Evolutionary conservation across 2,329 filamentous ascomycete genomes (phyloP).

Genomic region (Cryoendolithus antarcticus): DNA sequence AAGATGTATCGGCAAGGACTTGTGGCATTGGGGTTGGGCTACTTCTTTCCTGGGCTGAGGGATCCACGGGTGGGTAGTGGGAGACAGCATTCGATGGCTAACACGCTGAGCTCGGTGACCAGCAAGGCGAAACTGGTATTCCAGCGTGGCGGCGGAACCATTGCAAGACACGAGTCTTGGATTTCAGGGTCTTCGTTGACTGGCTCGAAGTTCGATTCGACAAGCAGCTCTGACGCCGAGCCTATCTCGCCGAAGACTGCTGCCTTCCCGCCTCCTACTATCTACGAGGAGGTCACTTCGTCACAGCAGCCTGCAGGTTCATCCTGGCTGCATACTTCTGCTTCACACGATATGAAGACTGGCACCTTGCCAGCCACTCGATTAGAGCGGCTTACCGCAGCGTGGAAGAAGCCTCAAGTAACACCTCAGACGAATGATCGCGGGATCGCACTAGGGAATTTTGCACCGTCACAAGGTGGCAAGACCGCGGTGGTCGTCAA

Average conservation of each 20-base stretch:
- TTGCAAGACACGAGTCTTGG: neutral
- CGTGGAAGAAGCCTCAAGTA: conserved; percentile 3
- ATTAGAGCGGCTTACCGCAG: too few relatives aligned
- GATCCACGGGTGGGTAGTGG: neutral
- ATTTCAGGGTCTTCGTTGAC: conserved; percentile 4
- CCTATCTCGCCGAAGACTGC: conserved; percentile 11
- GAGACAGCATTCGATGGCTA: conserved; percentile 1
- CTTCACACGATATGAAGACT: neutral
- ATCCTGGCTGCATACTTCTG: neutral
- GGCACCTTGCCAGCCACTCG: too few relatives aligned
- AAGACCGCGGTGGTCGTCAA: conserved; percentile 13
- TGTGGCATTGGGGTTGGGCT: conserved; percentile 28
- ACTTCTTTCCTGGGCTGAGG: neutral
- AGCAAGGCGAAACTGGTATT: conserved; percentile 18
- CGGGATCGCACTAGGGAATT: conserved; percentile 2
- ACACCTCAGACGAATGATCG: neutral
- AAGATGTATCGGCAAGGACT: conserved; percentile 40
- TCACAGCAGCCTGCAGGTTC: neutral
- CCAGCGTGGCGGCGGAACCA: conserved; percentile 1
- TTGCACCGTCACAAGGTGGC: conserved; percentile 5
- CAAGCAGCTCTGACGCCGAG: conserved; percentile 5
- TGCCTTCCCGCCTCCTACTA: conserved; percentile 1
- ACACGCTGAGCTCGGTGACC: conserved; percentile 13
- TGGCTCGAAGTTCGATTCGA: conserved; percentile 6
- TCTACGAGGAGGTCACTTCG: neutral